phyloP scores from a whole-genome alignment of 495 filamentous ascomycete genomes.

The Jackrogersella multiformis region DNA sequence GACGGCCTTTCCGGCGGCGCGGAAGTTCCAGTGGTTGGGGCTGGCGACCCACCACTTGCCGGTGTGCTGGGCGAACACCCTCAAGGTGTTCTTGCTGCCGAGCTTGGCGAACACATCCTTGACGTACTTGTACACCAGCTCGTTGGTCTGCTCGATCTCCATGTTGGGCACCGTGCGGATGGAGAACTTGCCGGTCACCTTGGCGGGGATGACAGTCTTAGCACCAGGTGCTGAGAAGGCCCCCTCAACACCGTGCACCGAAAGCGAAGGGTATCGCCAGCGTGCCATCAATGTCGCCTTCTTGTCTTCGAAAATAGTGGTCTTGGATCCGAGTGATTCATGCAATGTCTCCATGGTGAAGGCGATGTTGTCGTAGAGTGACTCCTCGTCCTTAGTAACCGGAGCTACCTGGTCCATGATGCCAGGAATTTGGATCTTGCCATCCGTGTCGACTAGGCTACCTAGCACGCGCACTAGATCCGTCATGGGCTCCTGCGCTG shows the following conservation, averaged over 20 bases:
- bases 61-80: conserved; percentile 80
- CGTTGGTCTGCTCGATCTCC: conserved; percentile 88
- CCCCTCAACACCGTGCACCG: conserved; percentile 95
- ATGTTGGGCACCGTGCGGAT: conserved; percentile 98
- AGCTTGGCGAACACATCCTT: conserved; percentile 82
- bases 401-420: conserved; percentile 91
- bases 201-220: conserved; percentile 98
- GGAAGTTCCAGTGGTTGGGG: conserved; percentile 98
- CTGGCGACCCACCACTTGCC: conserved; percentile 99
- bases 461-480: conserved; percentile 84
- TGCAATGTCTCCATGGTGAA: conserved; percentile 97
- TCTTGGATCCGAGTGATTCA: conserved; percentile 86
- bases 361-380: conserved; percentile 82
- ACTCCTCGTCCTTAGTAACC: conserved; percentile 83
- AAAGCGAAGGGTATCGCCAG: conserved; percentile 93
- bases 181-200: conserved; percentile 97
- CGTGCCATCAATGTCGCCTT: conserved; percentile 91
- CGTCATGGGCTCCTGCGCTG: conserved; percentile 97
- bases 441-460: conserved; percentile 84
- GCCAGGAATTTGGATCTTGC: conserved; percentile 89
- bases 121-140: conserved; percentile 81
- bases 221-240: conserved; percentile 93
- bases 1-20: conserved; percentile 89
- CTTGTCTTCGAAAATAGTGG: conserved; percentile 83
- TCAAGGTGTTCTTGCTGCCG: conserved; percentile 87